phyloP scores from a whole-genome alignment of 352 stramenopile genomes.

The Pythium diclinum region DNA sequence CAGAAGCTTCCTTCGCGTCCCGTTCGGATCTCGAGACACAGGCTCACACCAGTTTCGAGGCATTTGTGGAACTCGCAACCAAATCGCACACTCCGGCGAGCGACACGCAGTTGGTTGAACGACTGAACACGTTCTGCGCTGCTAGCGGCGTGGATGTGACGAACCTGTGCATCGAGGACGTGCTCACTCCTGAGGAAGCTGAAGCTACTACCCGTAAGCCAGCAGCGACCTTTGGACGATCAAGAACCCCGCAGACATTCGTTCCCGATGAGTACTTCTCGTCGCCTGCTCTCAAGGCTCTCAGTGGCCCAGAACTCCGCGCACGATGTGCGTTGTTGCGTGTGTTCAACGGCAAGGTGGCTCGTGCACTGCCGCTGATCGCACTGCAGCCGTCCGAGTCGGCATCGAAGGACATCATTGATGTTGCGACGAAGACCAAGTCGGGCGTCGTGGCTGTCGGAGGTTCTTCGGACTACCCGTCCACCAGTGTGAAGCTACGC shows the following conservation, averaged over 20 bases:
- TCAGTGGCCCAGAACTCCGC: constrained; percentile 77
- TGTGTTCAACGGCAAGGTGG: constrained; percentile 90
- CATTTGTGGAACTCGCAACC: constrained; percentile 67
- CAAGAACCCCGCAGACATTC: constrained; percentile 39
- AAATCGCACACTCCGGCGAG: constrained; percentile 50
- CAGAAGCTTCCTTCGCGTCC: constrained; percentile 36
- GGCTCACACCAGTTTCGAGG: constrained; percentile 44
- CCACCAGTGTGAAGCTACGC: constrained; percentile 72
- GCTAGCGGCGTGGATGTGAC: constrained; percentile 76
- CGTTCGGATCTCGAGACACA: constrained; percentile 47
- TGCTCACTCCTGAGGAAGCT: constrained; percentile 39
- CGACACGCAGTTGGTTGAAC: constrained; percentile 86
- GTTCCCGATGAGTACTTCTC: constrained; percentile 74
- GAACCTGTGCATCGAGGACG: constrained; percentile 69
- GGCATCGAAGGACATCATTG: constrained; percentile 39
- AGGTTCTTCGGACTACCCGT: constrained; percentile 50
- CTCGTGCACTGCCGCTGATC: constrained; percentile 80
- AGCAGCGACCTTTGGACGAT: constrained; percentile 4
- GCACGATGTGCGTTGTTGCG: constrained; percentile 90
- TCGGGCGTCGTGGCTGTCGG: constrained; percentile 7
- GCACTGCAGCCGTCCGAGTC: constrained; percentile 62
- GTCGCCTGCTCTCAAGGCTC: constrained; percentile 52
- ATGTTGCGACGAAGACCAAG: constrained; percentile 32
- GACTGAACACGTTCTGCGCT: constrained; percentile 79
- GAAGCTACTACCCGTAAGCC: constrained; percentile 10